A percentile compares a stretch with the other conserved stretches of the same genome.
phyloP scores from a whole-genome alignment of 352 stramenopile genomes.

The Phytopythium ostracodes region DNA sequence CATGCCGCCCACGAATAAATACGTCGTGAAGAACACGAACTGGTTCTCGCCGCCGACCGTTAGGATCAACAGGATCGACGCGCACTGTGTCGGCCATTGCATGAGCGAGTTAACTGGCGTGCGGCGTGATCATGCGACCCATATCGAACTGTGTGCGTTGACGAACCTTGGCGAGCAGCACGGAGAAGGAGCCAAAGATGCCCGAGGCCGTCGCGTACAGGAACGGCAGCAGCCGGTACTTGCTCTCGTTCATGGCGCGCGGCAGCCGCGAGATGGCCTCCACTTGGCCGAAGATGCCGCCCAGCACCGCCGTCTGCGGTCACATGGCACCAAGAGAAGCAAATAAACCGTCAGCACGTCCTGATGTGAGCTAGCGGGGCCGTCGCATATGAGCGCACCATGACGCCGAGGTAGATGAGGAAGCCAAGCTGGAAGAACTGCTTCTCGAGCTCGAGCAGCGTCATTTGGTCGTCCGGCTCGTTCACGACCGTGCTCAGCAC shows the following conservation, averaged over 20 bases:
- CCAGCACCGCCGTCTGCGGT: conserved; percentile 48
- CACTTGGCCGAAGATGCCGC: conserved; percentile 70
- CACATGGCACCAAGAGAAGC: no score
- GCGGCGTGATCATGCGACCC: no score
- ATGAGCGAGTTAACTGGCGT: no score
- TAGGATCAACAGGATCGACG: conserved; percentile 75
- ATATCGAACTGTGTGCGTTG: not conserved
- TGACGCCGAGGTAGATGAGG: conserved; percentile 72
- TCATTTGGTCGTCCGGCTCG: conserved; percentile 76
- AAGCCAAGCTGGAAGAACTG: conserved; percentile 80
- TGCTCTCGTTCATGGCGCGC: conserved; percentile 44
- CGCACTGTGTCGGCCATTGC: conserved; percentile 43
- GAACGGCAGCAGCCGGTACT: conserved; percentile 68
- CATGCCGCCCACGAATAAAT: conserved; percentile 81
- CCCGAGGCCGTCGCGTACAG: conserved; percentile 78
- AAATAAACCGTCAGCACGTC: no score
- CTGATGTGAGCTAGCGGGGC: no score
- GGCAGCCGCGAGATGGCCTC: conserved; percentile 55
- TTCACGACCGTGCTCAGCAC: conserved; percentile 81
- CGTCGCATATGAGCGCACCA: conserved; percentile 57
- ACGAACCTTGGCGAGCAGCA: conserved; percentile 71
- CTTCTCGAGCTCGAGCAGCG: conserved; percentile 66
- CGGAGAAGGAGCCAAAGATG: conserved; percentile 82
- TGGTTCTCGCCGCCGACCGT: conserved; percentile 80
- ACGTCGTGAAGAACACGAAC: conserved; percentile 84